A percentile compares a stretch with the other conserved stretches of the same genome.
Conservation (phyloP, 2,329 filamentous ascomycete species). For the Penicillium psychrosexuale region DNA sequence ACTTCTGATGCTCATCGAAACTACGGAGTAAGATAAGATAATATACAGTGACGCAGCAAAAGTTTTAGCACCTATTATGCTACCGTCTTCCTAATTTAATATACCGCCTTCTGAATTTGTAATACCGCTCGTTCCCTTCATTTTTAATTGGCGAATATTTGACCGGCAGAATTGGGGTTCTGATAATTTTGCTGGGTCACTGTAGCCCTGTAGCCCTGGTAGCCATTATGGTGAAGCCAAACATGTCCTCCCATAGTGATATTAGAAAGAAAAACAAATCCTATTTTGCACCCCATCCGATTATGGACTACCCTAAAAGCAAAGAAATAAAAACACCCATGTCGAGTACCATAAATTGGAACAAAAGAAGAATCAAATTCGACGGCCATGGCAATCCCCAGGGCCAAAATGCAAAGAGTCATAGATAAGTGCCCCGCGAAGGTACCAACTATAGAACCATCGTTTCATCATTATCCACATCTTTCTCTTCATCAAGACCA, state of each 20-base stretch:
- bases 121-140: no score
- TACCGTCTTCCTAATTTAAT: no score
- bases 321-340: constrained; percentile 13
- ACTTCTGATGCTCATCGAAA: no score
- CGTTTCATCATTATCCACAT: constrained; percentile 35
- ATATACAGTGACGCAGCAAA: no score
- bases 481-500: constrained; percentile 35
- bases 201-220: background rate
- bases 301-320: constrained; percentile 13
- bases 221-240: background rate
- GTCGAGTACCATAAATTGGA: constrained; percentile 12
- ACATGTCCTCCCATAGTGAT: background rate
- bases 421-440: background rate
- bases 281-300: constrained; percentile 17
- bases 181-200: no score
- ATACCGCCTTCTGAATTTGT: no score
- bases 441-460: constrained; percentile 31
- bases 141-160: no score
- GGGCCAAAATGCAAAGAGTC: constrained; percentile 3
- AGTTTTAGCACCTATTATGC: no score
- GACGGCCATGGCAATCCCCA: background rate
- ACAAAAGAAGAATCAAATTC: constrained; percentile 7
- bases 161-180: no score
- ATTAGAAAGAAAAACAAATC: constrained; percentile 2
- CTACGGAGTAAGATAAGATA: no score